A percentile compares a stretch with the other conserved stretches of the same genome.
Conservation (phyloP, 2,329 filamentous ascomycete species). For the Diaporthe sp. region DNA sequence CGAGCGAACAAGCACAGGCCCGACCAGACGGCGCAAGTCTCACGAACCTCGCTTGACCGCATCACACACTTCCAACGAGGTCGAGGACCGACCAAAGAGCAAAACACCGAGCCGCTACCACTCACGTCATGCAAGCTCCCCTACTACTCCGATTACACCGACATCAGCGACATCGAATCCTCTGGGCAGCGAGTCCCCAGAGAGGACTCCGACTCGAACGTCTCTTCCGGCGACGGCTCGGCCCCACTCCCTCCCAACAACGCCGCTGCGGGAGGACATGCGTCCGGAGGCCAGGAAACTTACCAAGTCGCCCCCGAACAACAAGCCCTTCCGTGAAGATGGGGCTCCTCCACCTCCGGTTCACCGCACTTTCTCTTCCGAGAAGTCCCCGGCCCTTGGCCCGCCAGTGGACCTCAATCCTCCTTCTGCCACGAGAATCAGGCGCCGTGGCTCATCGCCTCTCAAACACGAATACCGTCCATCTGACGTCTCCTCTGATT, state of each 20-base stretch:
- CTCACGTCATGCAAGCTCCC: conserved; percentile 42
- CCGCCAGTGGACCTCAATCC: conserved; percentile 57
- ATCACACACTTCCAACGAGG: conserved; percentile 37
- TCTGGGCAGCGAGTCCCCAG: conserved; percentile 42
- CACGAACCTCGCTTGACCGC: conserved; percentile 36
- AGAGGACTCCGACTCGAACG: conserved; percentile 52
- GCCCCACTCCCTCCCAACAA: conserved; percentile 38
- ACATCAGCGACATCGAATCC: conserved; percentile 32
- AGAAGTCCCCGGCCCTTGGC: conserved; percentile 52
- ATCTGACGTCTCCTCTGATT: conserved; percentile 74
- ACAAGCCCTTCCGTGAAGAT: conserved; percentile 58
- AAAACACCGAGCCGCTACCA: conserved; percentile 50
- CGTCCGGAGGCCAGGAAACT: conserved; percentile 50
- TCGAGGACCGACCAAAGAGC: conserved; percentile 42
- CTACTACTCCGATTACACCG: conserved; percentile 42
- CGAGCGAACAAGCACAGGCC: conserved; percentile 37
- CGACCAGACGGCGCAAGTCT: conserved; percentile 9
- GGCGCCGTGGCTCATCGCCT: conserved; percentile 87
- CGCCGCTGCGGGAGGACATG: conserved; percentile 50
- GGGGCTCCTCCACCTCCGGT: conserved; percentile 66
- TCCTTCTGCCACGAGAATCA: conserved; percentile 57
- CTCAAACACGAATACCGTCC: conserved; percentile 97
- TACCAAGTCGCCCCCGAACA: conserved; percentile 47
- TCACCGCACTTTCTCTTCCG: conserved; percentile 57
- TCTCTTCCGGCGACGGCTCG: conserved; percentile 39